Evolutionary conservation across 192 early-diverging fungal species (phyloP).

Genomic region (Diversispora epigaea): DNA sequence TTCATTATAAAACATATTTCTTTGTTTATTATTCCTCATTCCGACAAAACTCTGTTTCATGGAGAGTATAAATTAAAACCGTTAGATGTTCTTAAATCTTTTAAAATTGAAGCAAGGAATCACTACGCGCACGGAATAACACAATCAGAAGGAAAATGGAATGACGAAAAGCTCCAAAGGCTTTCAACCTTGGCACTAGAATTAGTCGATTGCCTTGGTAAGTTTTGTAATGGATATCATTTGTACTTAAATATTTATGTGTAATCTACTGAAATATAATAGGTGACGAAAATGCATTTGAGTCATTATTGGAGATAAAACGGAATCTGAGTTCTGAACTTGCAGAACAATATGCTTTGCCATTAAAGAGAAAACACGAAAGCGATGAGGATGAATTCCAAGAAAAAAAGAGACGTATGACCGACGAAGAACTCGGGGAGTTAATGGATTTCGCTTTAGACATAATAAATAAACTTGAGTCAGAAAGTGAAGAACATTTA

Average conservation of each 20-base stretch:
- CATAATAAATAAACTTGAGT: constrained; percentile 25
- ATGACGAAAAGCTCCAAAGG: constrained; percentile 19
- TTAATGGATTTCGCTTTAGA: constrained; percentile 25
- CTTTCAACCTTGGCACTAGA: constrained; percentile 25
- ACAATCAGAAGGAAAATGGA: constrained; percentile 20
- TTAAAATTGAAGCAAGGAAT: constrained; percentile 24
- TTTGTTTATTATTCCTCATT: constrained; percentile 21
- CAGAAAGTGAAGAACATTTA: constrained; percentile 24
- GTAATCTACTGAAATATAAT: constrained; percentile 25
- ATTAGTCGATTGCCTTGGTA: constrained; percentile 29
- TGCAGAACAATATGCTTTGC: constrained; percentile 11
- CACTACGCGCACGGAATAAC: constrained; percentile 25
- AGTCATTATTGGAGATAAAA: constrained; percentile 19
- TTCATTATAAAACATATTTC: constrained; percentile 25
- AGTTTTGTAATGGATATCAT: constrained; percentile 28
- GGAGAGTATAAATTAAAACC: constrained; percentile 29
- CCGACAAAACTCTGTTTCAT: constrained; percentile 21
- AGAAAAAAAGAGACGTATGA: constrained; percentile 18
- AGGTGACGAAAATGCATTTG: constrained; percentile 27
- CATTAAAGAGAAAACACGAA: constrained; percentile 28
- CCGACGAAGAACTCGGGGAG: constrained; percentile 26
- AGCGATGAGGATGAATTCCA: constrained; percentile 19
- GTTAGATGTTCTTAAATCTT: constrained; percentile 23
- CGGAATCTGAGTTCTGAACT: constrained; percentile 24
- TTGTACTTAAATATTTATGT: constrained; percentile 30